Evolutionary conservation across 164 flowering plant species (phyloP), one percentile per base, ranked within the genome.

Genomic region (Chimonanthus praecox): DNA sequence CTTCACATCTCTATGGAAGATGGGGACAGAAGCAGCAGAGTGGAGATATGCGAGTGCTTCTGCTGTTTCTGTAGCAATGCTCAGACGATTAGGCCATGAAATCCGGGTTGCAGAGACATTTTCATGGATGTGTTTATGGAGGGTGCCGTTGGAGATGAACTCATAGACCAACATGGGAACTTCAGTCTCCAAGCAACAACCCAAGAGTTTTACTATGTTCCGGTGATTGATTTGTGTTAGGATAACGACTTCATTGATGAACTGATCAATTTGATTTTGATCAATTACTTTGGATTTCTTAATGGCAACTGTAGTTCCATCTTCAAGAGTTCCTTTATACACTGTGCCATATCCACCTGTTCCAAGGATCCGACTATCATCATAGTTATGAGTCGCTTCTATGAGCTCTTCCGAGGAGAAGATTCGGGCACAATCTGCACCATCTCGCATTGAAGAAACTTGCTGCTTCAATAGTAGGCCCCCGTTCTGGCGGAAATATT

Each of bases 131-230:
- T 83, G 86, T 3, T 82, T 62, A 8, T 67, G 73, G 3, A 87
- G 82, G n/a, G 85, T 82, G 3, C 88, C 85, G 72, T 86, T 87
- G 33, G 65, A 50, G 33, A 87, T 76, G 72, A 75, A 85, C 64
- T 87, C 90, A 18, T 85, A 85, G 10, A 86, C 89, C 20, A 87
- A 71, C 51, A 82, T 58, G 0, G 87, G 86, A 3, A 84, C 85
- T 75, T 78, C 82, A 8, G 84, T 81, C 77, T 85, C 89, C 16
- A 84, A 74, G 49, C 87, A 84, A 45, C 85, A 83, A 4, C 88
- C 85, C 47, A 85, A 49, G 7, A 85, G 79, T 58, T 80, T 84
- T 2, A 84, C 89, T 3, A 83, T 84, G 58, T 85, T 81, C 15
- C 82, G 75, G 67, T 87, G 91, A 67, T 86, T 85, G 75, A 83